Conservation (phyloP, 768 basidiomycete genomes). For the Udeniomyces megalosporus region DNA sequence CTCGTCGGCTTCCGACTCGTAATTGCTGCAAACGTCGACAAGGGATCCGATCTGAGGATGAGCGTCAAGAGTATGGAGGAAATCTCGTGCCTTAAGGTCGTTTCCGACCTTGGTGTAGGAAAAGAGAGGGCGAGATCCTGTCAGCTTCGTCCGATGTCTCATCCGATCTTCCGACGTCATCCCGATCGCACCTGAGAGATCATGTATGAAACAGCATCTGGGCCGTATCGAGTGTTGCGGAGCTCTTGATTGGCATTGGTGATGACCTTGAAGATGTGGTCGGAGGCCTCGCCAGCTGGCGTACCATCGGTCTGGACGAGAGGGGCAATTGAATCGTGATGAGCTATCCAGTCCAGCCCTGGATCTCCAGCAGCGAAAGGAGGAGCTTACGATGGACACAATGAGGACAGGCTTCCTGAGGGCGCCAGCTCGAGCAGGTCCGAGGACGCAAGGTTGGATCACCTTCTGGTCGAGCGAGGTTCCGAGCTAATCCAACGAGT, state of each 20-base stretch:
- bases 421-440: constrained; percentile 21
- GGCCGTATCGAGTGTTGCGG: constrained; percentile 22
- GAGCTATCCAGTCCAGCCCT: neutral
- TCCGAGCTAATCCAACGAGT: constrained; percentile 20
- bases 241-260: constrained; percentile 24
- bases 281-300: constrained; percentile 13
- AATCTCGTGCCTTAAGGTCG: constrained; percentile 29
- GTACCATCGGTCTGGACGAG: constrained; percentile 18
- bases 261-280: constrained; percentile 25
- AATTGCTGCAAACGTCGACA: constrained; percentile 6
- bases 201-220: constrained; percentile 29
- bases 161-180: neutral
- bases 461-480: constrained; percentile 29
- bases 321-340: neutral
- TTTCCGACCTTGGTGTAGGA: constrained; percentile 26
- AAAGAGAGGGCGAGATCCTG: too few relatives aligned
- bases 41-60: neutral
- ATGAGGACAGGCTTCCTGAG: constrained; percentile 33
- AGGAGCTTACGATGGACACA: constrained; percentile 21
- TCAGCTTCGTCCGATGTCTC: too few relatives aligned
- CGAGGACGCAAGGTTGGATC: constrained; percentile 9
- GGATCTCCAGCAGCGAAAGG: neutral
- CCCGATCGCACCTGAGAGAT: neutral
- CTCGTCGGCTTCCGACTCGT: constrained; percentile 8
- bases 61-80: constrained; percentile 15